Evolutionary conservation across 2,329 filamentous ascomycete genomes (phyloP).

Genomic region (Fusarium abutilonis): DNA sequence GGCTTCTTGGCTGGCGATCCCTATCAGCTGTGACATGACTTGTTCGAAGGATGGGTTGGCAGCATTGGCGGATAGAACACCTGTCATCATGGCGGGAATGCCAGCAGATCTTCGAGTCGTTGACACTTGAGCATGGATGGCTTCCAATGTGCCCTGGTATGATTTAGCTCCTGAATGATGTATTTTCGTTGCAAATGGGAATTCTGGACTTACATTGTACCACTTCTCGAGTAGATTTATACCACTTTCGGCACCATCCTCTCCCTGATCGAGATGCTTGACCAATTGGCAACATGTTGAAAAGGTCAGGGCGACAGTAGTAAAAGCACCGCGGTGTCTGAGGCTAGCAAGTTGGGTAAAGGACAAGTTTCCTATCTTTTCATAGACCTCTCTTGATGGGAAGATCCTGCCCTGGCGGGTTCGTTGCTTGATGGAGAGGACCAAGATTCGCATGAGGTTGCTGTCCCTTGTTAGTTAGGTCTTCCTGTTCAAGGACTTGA

Average conservation of each 20-base stretch:
- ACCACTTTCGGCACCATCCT: constrained; percentile 46
- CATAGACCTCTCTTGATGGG: constrained; percentile 66
- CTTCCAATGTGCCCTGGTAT: constrained; percentile 68
- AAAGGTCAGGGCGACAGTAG: constrained; percentile 90
- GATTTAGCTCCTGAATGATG: constrained; percentile 16
- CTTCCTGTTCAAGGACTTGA: constrained; percentile 16
- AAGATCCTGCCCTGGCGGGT: constrained; percentile 56
- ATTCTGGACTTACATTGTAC: constrained; percentile 68
- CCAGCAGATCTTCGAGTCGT: constrained; percentile 93
- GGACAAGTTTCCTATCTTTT: constrained; percentile 74
- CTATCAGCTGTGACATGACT: constrained; percentile 70
- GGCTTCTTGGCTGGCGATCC: constrained; percentile 66
- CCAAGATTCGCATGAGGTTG: constrained; percentile 73
- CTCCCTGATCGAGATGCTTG: constrained; percentile 56
- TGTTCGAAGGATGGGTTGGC: constrained; percentile 68
- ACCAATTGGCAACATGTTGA: constrained; percentile 77
- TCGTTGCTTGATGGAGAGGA: constrained; percentile 63
- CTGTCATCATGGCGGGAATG: constrained; percentile 85
- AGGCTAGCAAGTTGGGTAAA: constrained; percentile 85
- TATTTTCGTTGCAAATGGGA: background rate
- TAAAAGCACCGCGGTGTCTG: constrained; percentile 91
- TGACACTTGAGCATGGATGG: constrained; percentile 78
- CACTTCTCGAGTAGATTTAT: constrained; percentile 67
- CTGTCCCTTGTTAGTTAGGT: constrained; percentile 55
- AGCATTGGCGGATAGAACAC: constrained; percentile 76